Base-by-base conservation (phyloP, 352 stramenopile genomes). In the Pythium brachiatum region DNA sequence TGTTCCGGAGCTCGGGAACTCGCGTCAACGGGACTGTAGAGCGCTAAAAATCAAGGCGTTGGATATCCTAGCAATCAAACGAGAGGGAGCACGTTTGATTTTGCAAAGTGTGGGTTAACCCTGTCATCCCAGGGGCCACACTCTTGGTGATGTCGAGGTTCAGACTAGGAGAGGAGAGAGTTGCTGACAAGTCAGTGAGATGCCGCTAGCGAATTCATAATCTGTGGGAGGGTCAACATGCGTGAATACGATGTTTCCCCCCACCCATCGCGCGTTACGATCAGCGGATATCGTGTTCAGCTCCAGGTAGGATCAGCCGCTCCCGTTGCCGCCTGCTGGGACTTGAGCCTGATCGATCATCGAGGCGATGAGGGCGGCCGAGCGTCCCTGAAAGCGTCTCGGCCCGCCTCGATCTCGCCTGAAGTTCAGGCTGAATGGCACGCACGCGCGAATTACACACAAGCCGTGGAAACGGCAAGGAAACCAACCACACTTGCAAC, bases 201-300 rank as follows among this genome's bases (percentile, higher is more conserved):
- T 48, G 41, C 41, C 20, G 41, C n/a, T 11, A 8, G 12, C n/a
- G 41, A 25, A 27, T 27, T 27, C 41, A 48, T 48, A 48, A 48
- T 48, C 41, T 8, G n/a, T 15, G 7, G 2, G 15, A 6, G 12
- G 7, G 41, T 29, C 41, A 48, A 27, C 41, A 27, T 48, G 41
- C 20, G 4, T 48, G 41, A 8, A 48, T 48, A 48, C 41, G 21
- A n/a, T n/a, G 13, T 7, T 5, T 20, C 1, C 12, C 26, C 18
- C 15, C 38, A 23, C 5, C 18, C n/a, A n/a, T n/a, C n/a, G 18
- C 11, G 15, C 41, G 41, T 48, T 48, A 27, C 41, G 41, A 48
- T n/a, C 41, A 48, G 41, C 41, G 41, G 41, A 48, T n/a, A 48
- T 27, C 26, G 41, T 6, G 41, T 48, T 48, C 41, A 48, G 41